Evolutionary conservation across 2,329 filamentous ascomycete genomes (phyloP).

Genomic region (Penicillium sp.): DNA sequence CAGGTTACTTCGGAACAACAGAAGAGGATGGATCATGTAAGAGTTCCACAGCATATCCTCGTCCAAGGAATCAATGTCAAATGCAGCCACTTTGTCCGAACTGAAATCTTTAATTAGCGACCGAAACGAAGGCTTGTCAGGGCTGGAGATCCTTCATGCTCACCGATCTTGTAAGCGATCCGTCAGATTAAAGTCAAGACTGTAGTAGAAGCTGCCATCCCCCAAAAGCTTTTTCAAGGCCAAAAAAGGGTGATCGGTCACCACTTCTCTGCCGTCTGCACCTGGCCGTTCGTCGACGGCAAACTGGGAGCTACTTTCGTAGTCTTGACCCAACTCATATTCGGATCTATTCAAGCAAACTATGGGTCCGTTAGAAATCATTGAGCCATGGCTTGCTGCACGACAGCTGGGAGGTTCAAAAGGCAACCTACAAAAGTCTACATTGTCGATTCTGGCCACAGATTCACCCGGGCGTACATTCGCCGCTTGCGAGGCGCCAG

Average conservation of each 20-base stretch:
- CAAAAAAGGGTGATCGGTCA: slow-evolving; percentile 80
- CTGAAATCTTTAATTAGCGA: slow-evolving; percentile 37
- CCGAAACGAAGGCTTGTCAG: slow-evolving; percentile 48
- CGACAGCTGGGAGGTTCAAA: not conserved
- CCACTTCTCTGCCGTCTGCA: slow-evolving; percentile 59
- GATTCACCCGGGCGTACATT: slow-evolving; percentile 81
- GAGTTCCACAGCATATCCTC: slow-evolving; percentile 95
- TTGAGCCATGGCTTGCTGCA: not conserved
- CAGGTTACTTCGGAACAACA: slow-evolving; percentile 79
- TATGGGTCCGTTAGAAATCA: slow-evolving; percentile 20
- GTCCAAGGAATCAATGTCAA: slow-evolving; percentile 89
- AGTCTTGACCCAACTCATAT: slow-evolving; percentile 69
- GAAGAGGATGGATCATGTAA: slow-evolving; percentile 91
- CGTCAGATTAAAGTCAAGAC: slow-evolving; percentile 94
- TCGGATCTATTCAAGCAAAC: slow-evolving; percentile 82
- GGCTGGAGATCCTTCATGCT: slow-evolving; percentile 9
- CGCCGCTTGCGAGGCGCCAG: slow-evolving; percentile 69
- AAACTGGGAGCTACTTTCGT: slow-evolving; percentile 50
- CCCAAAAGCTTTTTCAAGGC: slow-evolving; percentile 86
- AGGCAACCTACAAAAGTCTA: slow-evolving; percentile 63
- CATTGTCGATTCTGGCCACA: slow-evolving; percentile 75
- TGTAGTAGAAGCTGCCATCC: slow-evolving; percentile 96
- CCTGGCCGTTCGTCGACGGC: slow-evolving; percentile 49
- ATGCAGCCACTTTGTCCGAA: slow-evolving; percentile 66
- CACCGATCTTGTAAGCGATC: slow-evolving; percentile 85